Evolutionary conservation across 2,329 filamentous ascomycete genomes (phyloP).

Genomic region (Parafenestella ontariensis): DNA sequence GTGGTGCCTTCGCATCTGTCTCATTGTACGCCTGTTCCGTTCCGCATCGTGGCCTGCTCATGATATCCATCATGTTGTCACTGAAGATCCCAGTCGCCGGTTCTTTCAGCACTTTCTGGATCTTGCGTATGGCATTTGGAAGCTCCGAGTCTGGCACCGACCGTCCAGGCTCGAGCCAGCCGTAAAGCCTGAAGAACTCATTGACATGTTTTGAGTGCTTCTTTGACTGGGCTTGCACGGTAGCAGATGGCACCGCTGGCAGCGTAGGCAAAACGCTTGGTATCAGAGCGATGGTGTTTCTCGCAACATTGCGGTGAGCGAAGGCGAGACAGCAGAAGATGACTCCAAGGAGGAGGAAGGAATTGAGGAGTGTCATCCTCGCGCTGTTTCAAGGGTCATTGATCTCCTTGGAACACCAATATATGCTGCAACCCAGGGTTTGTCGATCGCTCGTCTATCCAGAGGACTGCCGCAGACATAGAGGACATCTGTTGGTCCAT

Average conservation of each 20-base stretch:
- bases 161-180: slow-evolving; percentile 31
- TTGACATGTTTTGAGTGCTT: slow-evolving; percentile 35
- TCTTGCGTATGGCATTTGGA: slow-evolving; percentile 35
- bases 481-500: not conserved
- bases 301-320: slow-evolving; percentile 3
- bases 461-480: not conserved
- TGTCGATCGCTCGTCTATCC: slow-evolving; percentile 5
- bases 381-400: slow-evolving; percentile 3
- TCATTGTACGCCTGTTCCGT: slow-evolving; percentile 32
- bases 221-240: slow-evolving; percentile 15
- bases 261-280: slow-evolving; percentile 24
- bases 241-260: slow-evolving; percentile 5
- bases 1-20: slow-evolving; percentile 20
- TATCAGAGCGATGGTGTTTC: slow-evolving; percentile 24
- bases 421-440: not conserved
- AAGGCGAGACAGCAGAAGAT: slow-evolving; percentile 11
- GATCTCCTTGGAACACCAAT: slow-evolving; percentile 4
- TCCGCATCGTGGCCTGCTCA: slow-evolving; percentile 35
- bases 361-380: slow-evolving; percentile 20
- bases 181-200: slow-evolving; percentile 39
- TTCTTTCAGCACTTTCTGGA: slow-evolving; percentile 33
- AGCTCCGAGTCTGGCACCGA: slow-evolving; percentile 32
- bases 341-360: slow-evolving; percentile 7
- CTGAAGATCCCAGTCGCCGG: slow-evolving; percentile 36
- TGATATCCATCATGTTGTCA: slow-evolving; percentile 31